Evolutionary conservation across 2,329 filamentous ascomycete genomes (phyloP), one percentile per base, ranked within the genome.

Genomic region (Fusarium buxicola): DNA sequence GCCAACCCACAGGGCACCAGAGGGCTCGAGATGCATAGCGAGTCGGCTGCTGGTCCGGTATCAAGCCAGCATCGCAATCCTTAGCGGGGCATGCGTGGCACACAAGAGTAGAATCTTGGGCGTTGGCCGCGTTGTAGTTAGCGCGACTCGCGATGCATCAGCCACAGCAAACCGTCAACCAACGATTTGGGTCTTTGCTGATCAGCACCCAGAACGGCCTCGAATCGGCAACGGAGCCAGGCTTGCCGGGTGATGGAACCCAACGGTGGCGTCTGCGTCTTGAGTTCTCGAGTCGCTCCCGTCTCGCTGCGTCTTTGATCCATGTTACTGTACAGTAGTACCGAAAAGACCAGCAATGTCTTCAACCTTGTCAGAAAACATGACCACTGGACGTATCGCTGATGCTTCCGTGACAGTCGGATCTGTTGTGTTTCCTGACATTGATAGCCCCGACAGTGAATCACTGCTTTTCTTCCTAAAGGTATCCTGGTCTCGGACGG

Each of bases 131-230:
- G 50, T 52, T 58, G 52, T 25, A 47, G 35, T 60, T 70, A 69
- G 69, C 58, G 65, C 43, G 57, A 54, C 62, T 62, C 56, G 57
- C 48, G 53, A 48, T 48, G 35, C 46, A 48, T 48, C 59, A 68
- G 58, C 63, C 68, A 67, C 58, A 50, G 39, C 51, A 58, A 68
- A 59, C 63, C 48, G 65, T 60, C 45, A 44, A 52, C 63, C 63
- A 60, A 49, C 44, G 60, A 36, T 49, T 59, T 64, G 56, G 58
- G 53, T 64, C 35, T 32, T 60, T 34, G 56, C 45, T 52, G 67
- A 69, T 67, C 67, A 66, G 41, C 68, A 62, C 61, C 62, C 43
- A 55, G 58, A 68, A 65, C 39, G 45, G 65, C 55, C 58, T 63
- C 49, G 54, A 70, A 69, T 64, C 51, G 56, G 58, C 25, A 50